Evolutionary conservation across 2,329 filamentous ascomycete genomes (phyloP).

Genomic region (Botrytis medusae): DNA sequence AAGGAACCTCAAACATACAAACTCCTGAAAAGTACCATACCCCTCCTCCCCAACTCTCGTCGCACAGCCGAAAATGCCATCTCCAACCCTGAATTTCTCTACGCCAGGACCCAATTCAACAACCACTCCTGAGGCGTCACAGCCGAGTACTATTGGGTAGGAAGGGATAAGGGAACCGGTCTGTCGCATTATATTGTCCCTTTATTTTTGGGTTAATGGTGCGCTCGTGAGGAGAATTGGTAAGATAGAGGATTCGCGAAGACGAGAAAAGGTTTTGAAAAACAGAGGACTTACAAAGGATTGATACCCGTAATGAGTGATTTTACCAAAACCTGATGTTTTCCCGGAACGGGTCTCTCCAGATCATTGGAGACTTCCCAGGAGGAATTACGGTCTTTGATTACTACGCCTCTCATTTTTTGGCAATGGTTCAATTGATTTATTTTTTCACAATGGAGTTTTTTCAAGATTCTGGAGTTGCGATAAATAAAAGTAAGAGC

Average conservation of each 20-base stretch:
- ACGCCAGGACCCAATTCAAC: conserved; percentile 38
- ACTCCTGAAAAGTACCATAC: conserved; percentile 27
- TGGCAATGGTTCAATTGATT: neutral
- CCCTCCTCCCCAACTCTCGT: conserved; percentile 39
- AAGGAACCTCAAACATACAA: neutral
- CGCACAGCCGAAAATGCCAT: conserved; percentile 42
- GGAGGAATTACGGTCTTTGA: neutral
- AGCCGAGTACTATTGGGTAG: conserved; percentile 44
- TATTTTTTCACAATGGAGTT: neutral
- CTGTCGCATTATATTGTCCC: conserved; percentile 41
- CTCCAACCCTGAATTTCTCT: conserved; percentile 39
- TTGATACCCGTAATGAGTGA: conserved; percentile 42
- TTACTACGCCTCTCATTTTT: conserved; percentile 17
- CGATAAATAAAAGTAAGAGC: neutral
- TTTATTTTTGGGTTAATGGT: conserved; percentile 4
- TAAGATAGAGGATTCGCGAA: neutral
- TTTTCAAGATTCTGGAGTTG: too few relatives aligned
- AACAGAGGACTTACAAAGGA: conserved; percentile 40
- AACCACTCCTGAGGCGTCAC: conserved; percentile 42
- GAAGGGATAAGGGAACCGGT: conserved; percentile 39
- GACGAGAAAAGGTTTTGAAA: too few relatives aligned
- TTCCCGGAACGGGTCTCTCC: conserved; percentile 36
- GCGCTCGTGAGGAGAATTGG: too few relatives aligned
- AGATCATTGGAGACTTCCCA: conserved; percentile 27
- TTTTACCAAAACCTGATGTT: conserved; percentile 42